Base-by-base conservation (phyloP, 1,284 basidiomycete species). In the Sanghuangporus baumii region DNA sequence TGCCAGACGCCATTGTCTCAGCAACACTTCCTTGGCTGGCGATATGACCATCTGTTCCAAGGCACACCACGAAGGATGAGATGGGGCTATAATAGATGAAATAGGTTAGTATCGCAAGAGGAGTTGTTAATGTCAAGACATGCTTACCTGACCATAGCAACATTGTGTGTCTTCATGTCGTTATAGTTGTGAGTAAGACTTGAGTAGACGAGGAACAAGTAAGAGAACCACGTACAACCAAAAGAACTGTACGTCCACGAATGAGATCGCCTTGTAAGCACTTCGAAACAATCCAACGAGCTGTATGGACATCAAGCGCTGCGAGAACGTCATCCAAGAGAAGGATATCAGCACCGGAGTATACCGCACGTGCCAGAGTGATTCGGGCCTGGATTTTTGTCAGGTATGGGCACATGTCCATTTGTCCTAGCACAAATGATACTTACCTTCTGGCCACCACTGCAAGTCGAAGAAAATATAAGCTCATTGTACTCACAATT, bases 251-350 rank as follows among this genome's bases (percentile, higher is more conserved):
- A 52, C 91, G 79, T 4, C 82, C 86, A 48, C 79, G 76, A 43
- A 93, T 74, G 6, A 93, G 76, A 65, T 88, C 84, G 3, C 90
- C 88, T 50, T 75, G 73, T 73, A 94, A 83, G 67, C 89, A 88
- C 58, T 91, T 83, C 18, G 91, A 84, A 11, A 93, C 83, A 62
- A 93, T 87, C 83, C 84, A 91, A 66, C 83, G 83, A 0, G 89
- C 80, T 0, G 90, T 93, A 65, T 88, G 82, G 5, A 85, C 81
- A 68, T 78, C 75, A 43, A 77, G 66, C 3, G 74, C 74, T 31
- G 75, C 67, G 41, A 63, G 62, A 26, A 89, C 82, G 71, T 91
- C 88, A 71, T 85, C 84, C 46, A 86, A 75, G 3, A 93, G 76
- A 6, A 93, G 70, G 50, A 88, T 81, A 12, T 81, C 74, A 0